These are phyloP conservation scores for Xylariales sp. DNA, from an alignment of 2,329 filamentous ascomycete genomes.

Conservation along the genomic window DNA sequence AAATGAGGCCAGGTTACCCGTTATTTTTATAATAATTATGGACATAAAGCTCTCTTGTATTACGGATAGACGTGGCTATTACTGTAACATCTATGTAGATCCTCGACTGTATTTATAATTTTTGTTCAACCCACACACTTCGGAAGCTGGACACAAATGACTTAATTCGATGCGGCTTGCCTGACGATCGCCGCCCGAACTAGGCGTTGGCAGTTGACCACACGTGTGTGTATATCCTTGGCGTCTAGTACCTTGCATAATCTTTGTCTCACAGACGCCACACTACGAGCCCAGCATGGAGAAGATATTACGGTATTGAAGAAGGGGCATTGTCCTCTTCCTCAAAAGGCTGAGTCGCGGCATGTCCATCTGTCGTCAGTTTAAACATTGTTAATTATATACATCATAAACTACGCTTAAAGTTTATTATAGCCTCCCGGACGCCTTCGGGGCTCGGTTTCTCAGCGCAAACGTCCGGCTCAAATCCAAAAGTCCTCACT, in stretches of 20 bases:
- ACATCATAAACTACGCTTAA: constrained; percentile 8
- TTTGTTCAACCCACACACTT: not conserved
- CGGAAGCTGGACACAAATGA: not conserved
- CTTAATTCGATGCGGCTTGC: not conserved
- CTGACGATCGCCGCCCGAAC: not conserved
- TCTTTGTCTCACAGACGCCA: not conserved
- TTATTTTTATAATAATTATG: no score
- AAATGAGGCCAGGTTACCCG: no score
- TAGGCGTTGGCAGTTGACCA: not conserved
- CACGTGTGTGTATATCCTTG: not conserved
- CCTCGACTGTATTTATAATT: constrained; percentile 12
- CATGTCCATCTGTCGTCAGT: not conserved
- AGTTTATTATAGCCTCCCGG: constrained; percentile 69
- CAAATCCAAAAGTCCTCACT: constrained; percentile 69
- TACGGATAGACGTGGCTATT: not conserved
- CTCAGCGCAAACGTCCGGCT: constrained; percentile 82
- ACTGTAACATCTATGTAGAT: constrained; percentile 3
- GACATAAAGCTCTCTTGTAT: not conserved
- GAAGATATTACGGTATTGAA: not conserved
- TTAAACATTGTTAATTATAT: not conserved
- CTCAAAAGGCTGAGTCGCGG: not conserved
- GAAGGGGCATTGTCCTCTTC: not conserved
- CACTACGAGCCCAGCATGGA: not conserved
- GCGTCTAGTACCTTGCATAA: constrained; percentile 24
- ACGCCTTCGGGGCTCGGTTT: constrained; percentile 86